A percentile compares a stretch with the other conserved stretches of the same genome.
These are phyloP conservation scores for Umbelopsis sp. DNA, from an alignment of 371 early-diverging fungal species.

Conservation along the genomic window DNA sequence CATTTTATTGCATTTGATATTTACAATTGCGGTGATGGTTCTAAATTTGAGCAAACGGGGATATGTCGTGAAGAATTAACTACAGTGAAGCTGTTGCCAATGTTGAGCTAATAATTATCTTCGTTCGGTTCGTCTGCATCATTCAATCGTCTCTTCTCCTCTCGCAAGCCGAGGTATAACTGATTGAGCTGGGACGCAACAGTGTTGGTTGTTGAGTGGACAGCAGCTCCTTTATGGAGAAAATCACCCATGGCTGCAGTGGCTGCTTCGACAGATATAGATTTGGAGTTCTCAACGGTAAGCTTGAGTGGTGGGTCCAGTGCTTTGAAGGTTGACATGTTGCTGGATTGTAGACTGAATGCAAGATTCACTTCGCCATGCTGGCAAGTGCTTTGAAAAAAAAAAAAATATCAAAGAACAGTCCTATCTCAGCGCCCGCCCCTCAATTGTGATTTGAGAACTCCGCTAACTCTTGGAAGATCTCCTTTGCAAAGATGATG, in stretches of 20 bases:
- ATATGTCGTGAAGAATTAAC: not conserved
- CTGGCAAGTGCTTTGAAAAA: constrained; percentile 9
- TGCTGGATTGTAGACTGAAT: not conserved
- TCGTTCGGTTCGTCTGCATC: not conserved
- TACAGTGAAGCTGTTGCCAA: not conserved
- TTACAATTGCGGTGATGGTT: no score
- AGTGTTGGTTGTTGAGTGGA: constrained; percentile 56
- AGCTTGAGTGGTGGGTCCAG: constrained; percentile 47
- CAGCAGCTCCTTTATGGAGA: constrained; percentile 51
- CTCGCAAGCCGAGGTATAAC: constrained; percentile 47
- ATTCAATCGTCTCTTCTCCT: constrained; percentile 45
- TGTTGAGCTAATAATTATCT: not conserved
- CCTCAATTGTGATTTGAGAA: not conserved
- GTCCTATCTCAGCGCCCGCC: not conserved
- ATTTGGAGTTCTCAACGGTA: constrained; percentile 38
- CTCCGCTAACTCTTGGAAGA: not conserved
- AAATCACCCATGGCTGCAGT: constrained; percentile 47
- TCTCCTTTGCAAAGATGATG: constrained; percentile 5
- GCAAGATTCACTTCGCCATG: not conserved
- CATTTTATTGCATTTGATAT: no score
- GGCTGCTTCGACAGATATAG: constrained; percentile 33
- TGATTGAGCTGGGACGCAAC: constrained; percentile 54
- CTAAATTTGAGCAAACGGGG: no score
- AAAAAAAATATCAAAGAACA: constrained; percentile 11
- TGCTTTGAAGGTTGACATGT: constrained; percentile 26